Evolutionary conservation across 2,329 filamentous ascomycete genomes (phyloP).

Genomic region (Aureobasidium vineae): DNA sequence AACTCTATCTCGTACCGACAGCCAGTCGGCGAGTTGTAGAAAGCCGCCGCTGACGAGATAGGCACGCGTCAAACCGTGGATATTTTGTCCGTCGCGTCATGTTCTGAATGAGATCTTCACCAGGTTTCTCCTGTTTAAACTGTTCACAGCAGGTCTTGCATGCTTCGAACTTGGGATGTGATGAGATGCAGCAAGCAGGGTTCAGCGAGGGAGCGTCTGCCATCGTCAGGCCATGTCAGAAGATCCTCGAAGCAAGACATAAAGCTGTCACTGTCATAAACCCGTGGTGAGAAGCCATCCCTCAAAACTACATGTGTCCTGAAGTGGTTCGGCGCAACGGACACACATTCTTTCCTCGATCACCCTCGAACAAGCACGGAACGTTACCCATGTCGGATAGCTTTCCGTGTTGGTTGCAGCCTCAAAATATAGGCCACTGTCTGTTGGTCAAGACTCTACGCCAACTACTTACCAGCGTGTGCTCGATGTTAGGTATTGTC

Average conservation of each 20-base stretch:
- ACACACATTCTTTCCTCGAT: background rate
- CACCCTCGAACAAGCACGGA: background rate
- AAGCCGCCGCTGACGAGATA: slow-evolving; percentile 6
- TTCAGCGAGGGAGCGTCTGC: background rate
- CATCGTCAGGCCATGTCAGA: slow-evolving; percentile 12
- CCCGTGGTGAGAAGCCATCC: background rate
- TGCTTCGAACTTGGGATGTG: background rate
- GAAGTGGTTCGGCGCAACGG: background rate
- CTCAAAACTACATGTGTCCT: background rate
- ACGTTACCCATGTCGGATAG: background rate
- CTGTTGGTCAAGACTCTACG: too few species aligned
- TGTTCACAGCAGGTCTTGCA: slow-evolving; percentile 2
- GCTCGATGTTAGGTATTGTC: background rate
- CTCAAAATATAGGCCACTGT: background rate
- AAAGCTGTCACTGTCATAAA: background rate
- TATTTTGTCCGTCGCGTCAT: slow-evolving; percentile 8
- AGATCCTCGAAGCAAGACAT: background rate
- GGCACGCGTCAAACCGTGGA: background rate
- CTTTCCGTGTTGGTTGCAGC: background rate
- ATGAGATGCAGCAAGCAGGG: background rate
- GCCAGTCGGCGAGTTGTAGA: background rate
- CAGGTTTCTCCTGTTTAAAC: background rate
- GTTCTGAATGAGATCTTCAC: background rate
- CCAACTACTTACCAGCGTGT: too few species aligned
- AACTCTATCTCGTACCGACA: background rate